Conservation (phyloP, 163 green algal species). For the Scenedesmus sp. region DNA sequence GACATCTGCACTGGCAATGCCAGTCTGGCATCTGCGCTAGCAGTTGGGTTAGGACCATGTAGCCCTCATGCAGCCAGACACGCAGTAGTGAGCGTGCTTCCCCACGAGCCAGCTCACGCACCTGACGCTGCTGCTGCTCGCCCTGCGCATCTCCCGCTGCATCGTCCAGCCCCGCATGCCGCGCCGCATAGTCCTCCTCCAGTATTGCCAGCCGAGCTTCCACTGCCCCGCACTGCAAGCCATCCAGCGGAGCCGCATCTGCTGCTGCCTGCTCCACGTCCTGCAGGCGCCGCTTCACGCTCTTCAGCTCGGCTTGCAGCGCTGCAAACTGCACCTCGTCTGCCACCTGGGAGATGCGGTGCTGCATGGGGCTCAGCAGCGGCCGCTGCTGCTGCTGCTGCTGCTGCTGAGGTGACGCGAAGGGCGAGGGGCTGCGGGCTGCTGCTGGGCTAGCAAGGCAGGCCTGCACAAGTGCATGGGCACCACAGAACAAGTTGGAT, state of each 20-base stretch:
- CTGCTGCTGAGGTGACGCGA: background rate
- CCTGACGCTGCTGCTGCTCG: slow-evolving; percentile 8
- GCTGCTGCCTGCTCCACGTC: slow-evolving; percentile 3
- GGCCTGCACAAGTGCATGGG: background rate
- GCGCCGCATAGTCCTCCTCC: slow-evolving; percentile 35
- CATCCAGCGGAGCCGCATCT: slow-evolving; percentile 22
- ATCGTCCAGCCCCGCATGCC: background rate
- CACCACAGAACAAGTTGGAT: background rate
- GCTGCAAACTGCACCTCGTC: background rate
- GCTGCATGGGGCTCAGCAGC: background rate
- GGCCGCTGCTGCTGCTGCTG: background rate
- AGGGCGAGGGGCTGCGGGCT: background rate
- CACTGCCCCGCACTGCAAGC: slow-evolving; percentile 18
- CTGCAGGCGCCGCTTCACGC: slow-evolving; percentile 23
- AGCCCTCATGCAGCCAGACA: background rate
- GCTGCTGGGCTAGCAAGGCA: background rate
- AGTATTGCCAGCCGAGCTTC: slow-evolving; percentile 44
- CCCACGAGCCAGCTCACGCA: background rate
- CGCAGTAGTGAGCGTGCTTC: too few relatives aligned
- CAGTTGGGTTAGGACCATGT: background rate
- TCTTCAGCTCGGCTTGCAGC: slow-evolving; percentile 10
- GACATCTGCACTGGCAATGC: background rate
- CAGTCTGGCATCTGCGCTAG: too few relatives aligned
- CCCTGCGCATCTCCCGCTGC: background rate
- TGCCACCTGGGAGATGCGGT: background rate